Percentiles rank a stretch among this genome's conserved stretches.
Evolutionary conservation across 495 filamentous ascomycete genomes (phyloP).

Genomic region (Aspergillus steynii): DNA sequence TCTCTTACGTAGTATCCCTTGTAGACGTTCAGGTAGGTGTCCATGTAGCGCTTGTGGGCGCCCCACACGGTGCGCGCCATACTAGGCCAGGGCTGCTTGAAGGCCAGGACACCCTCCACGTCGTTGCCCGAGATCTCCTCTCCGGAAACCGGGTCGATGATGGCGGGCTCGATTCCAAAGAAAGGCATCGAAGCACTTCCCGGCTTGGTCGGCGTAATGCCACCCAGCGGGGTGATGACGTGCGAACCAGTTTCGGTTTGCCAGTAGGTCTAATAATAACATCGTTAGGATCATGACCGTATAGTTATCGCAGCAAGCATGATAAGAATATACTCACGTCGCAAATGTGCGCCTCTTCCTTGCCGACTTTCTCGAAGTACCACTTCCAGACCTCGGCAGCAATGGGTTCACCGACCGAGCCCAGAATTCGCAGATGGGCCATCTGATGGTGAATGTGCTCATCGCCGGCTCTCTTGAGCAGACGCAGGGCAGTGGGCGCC

Average conservation of each 20-base stretch:
- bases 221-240: constrained; percentile 64
- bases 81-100: constrained; percentile 98
- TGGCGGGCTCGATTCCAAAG: constrained; percentile 98
- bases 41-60: constrained; percentile 97
- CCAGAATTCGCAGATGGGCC: constrained; percentile 84
- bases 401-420: constrained; percentile 98
- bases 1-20: constrained; percentile 90
- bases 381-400: constrained; percentile 99
- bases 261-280: constrained; percentile 83
- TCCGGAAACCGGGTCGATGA: constrained; percentile 94
- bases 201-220: constrained; percentile 57
- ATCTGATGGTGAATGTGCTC: constrained; percentile 87
- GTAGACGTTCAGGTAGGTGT: constrained; percentile 97
- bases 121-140: constrained; percentile 95
- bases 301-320: background rate
- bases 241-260: constrained; percentile 99
- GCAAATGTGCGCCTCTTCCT: constrained; percentile 88
- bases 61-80: constrained; percentile 99
- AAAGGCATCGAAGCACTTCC: constrained; percentile 65
- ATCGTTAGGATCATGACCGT: background rate
- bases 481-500: constrained; percentile 87
- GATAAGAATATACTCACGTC: constrained; percentile 66
- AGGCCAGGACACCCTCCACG: constrained; percentile 95
- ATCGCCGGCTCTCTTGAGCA: constrained; percentile 93
- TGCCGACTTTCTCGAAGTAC: constrained; percentile 96